Conservation (phyloP, 1,284 basidiomycete species). For the Bondarzewia mesenterica region DNA sequence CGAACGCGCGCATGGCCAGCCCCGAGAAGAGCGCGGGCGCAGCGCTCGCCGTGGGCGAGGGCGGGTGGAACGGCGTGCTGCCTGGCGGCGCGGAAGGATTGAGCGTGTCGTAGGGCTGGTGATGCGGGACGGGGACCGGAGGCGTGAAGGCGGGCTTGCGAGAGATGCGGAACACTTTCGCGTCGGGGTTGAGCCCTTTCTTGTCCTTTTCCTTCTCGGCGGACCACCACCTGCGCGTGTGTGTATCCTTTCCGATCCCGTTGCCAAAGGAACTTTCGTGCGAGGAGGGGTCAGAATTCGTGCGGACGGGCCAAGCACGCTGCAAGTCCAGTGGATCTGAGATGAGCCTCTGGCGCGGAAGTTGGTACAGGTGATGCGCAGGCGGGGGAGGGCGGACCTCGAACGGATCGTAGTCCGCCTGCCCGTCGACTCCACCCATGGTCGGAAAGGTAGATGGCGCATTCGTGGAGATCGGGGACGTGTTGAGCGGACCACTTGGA, state of each 20-base stretch:
- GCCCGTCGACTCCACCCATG: conserved; percentile 18
- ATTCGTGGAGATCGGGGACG: conserved; percentile 1
- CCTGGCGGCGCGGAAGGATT: not conserved
- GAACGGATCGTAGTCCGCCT: conserved; percentile 32
- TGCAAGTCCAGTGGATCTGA: conserved; percentile 26
- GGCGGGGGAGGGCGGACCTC: conserved; percentile 30
- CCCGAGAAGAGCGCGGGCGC: conserved; percentile 32
- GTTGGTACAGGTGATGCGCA: not conserved
- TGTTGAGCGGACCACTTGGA: not conserved
- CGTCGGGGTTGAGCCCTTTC: conserved; percentile 75
- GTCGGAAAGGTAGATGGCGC: conserved; percentile 10
- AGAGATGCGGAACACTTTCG: conserved; percentile 68
- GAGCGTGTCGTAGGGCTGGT: not conserved
- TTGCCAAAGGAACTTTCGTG: conserved; percentile 10
- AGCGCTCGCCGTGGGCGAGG: conserved; percentile 22
- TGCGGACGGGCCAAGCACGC: conserved; percentile 24
- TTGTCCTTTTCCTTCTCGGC: conserved; percentile 1
- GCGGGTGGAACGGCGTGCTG: not conserved
- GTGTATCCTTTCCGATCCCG: conserved; percentile 10
- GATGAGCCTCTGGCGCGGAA: conserved; percentile 15
- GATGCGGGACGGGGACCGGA: conserved; percentile 6
- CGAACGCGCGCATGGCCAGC: conserved; percentile 59
- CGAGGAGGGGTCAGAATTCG: conserved; percentile 31
- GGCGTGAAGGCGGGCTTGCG: conserved; percentile 9
- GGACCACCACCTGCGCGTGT: conserved; percentile 23